Evolutionary conservation across 306 rosid species (phyloP).

Genomic region (Nissolia schottii): DNA sequence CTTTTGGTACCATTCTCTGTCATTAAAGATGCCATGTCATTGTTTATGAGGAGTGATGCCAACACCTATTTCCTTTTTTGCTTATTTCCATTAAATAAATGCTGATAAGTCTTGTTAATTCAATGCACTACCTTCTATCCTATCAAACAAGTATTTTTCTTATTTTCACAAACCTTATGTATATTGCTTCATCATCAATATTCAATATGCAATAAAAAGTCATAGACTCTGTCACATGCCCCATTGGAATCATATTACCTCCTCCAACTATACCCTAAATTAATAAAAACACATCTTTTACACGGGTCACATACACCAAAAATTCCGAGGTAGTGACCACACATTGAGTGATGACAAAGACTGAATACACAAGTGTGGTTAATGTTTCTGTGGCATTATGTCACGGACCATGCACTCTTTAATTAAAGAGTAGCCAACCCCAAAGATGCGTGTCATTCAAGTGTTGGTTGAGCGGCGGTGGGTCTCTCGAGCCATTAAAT

Average conservation of each 20-base stretch:
- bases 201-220: neutral
- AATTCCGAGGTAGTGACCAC: neutral
- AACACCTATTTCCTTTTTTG: neutral
- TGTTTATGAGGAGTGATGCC: neutral
- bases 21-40: neutral
- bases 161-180: too few relatives aligned
- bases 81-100: too few relatives aligned
- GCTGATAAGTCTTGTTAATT: too few relatives aligned
- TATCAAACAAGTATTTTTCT: too few relatives aligned
- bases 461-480: neutral
- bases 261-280: neutral
- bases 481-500: constrained; percentile 9
- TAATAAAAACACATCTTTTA: neutral
- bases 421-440: constrained; percentile 1
- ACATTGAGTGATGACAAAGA: neutral
- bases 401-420: neutral
- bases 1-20: neutral
- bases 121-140: too few relatives aligned
- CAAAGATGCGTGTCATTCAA: neutral
- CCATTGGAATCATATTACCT: neutral
- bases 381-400: neutral
- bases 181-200: neutral
- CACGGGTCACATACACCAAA: neutral
- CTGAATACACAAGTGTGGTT: too few relatives aligned
- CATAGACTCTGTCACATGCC: neutral